Conservation (phyloP, 306 rosid genomes). For the Dalbergia oliveri region DNA sequence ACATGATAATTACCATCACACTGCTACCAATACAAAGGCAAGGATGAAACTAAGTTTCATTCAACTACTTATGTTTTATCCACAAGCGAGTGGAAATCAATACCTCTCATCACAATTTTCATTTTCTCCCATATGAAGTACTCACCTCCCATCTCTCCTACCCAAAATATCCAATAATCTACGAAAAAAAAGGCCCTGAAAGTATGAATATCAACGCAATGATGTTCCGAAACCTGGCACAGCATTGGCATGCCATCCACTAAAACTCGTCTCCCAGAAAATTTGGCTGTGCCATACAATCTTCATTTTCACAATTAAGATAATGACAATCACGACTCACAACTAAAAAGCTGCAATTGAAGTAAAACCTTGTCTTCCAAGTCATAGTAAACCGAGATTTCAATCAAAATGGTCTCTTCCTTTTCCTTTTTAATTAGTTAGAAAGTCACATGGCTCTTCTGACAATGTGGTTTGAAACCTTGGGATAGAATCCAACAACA, state of each 20-base stretch:
- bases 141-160: constrained; percentile 8
- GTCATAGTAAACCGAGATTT: constrained; percentile 14
- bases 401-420: not conserved
- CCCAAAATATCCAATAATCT: not conserved
- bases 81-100: constrained; percentile 45
- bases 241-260: not conserved
- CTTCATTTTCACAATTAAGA: constrained; percentile 28
- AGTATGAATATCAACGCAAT: not conserved
- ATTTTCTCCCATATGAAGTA: constrained; percentile 21
- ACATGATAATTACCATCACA: constrained; percentile 38
- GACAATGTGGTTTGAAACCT: constrained; percentile 41
- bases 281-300: no score
- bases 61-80: constrained; percentile 32
- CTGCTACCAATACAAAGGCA: not conserved
- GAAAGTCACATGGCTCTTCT: constrained; percentile 37
- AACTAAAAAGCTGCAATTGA: constrained; percentile 45
- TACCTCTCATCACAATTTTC: constrained; percentile 22
- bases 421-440: not conserved
- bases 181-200: not conserved
- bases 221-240: no score
- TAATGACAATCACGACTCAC: constrained; percentile 33
- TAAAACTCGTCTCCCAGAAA: not conserved
- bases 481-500: constrained; percentile 50
- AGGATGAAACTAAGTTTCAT: constrained; percentile 21
- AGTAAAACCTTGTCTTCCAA: constrained; percentile 45